phyloP scores from a whole-genome alignment of 2,329 filamentous ascomycete species.

The Colletotrichum navitas region DNA sequence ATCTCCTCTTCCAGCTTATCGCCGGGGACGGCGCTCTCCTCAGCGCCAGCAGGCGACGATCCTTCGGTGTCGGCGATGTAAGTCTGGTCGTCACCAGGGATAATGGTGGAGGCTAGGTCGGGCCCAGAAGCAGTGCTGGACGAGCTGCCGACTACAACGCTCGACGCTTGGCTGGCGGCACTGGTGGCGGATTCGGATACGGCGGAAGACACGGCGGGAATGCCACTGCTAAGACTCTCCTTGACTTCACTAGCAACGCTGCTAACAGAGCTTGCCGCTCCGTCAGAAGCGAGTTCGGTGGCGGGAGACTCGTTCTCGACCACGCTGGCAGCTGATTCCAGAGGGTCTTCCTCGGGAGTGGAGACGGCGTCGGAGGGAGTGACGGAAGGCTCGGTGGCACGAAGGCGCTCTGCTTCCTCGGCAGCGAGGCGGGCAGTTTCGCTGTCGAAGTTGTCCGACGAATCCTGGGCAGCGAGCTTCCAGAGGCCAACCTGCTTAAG shows the following conservation, averaged over 20 bases:
- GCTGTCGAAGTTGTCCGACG: constrained; percentile 82
- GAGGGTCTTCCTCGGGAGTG: constrained; percentile 40
- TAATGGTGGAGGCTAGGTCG: constrained; percentile 40
- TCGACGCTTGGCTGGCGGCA: constrained; percentile 44
- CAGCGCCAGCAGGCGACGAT: constrained; percentile 43
- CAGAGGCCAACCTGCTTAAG: constrained; percentile 87
- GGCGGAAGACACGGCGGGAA: constrained; percentile 42
- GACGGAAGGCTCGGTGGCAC: constrained; percentile 48
- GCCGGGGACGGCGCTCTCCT: constrained; percentile 39
- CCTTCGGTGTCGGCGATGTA: constrained; percentile 43
- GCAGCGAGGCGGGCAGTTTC: constrained; percentile 71
- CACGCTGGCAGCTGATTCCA: constrained; percentile 39
- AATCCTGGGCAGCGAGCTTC: constrained; percentile 83
- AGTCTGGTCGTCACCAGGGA: constrained; percentile 40
- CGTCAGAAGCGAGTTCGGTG: constrained; percentile 18
- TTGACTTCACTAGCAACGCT: constrained; percentile 24
- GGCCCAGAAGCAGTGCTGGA: constrained; percentile 23
- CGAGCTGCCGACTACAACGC: constrained; percentile 11
- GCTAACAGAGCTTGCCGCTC: constrained; percentile 23
- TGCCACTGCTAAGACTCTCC: constrained; percentile 34
- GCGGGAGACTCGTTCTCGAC: constrained; percentile 41
- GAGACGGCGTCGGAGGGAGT: constrained; percentile 41
- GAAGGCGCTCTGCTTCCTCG: constrained; percentile 56
- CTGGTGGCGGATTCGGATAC: constrained; percentile 45
- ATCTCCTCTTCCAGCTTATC: constrained; percentile 46